Percentiles rank a stretch among this genome's conserved stretches.
Conservation (phyloP, 2,329 filamentous ascomycete species). For the Leptoxyphium fumago region DNA sequence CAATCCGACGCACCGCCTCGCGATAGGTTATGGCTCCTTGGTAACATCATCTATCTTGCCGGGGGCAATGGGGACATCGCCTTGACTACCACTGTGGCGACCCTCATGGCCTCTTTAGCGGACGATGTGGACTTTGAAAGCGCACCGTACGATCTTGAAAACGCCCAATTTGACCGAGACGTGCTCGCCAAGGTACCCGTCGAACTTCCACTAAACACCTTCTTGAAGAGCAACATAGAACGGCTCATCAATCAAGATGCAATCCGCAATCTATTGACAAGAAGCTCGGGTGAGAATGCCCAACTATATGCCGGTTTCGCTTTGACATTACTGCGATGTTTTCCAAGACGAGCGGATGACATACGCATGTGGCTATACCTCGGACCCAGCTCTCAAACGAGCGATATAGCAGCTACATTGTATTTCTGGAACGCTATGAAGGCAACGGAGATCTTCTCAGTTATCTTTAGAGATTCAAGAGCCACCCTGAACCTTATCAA, state of each 20-base stretch:
- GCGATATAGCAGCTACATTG: constrained; percentile 51
- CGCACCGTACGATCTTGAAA: constrained; percentile 15
- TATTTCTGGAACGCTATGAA: constrained; percentile 69
- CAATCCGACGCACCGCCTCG: constrained; percentile 16
- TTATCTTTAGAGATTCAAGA: constrained; percentile 42
- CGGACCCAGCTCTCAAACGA: constrained; percentile 41
- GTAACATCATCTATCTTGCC: constrained; percentile 38
- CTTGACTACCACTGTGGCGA: constrained; percentile 42
- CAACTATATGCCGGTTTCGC: constrained; percentile 74
- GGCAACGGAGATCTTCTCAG: constrained; percentile 41
- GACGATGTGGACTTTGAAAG: constrained; percentile 39
- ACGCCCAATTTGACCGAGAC: constrained; percentile 24
- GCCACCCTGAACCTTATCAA: constrained; percentile 43
- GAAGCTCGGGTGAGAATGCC: constrained; percentile 38
- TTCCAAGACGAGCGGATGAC: constrained; percentile 67
- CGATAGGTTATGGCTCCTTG: constrained; percentile 41
- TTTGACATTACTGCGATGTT: constrained; percentile 70
- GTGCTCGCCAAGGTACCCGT: constrained; percentile 26
- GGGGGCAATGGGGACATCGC: constrained; percentile 16
- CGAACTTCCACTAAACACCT: constrained; percentile 21
- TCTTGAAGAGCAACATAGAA: constrained; percentile 50
- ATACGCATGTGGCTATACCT: constrained; percentile 90
- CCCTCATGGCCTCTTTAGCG: constrained; percentile 41
- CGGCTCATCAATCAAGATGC: constrained; percentile 63
- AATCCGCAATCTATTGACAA: constrained; percentile 37